Percentiles rank a stretch among this genome's conserved stretches.
phyloP scores from a whole-genome alignment of 129 eudicot genomes.

The Helichrysum umbraculigerum region DNA sequence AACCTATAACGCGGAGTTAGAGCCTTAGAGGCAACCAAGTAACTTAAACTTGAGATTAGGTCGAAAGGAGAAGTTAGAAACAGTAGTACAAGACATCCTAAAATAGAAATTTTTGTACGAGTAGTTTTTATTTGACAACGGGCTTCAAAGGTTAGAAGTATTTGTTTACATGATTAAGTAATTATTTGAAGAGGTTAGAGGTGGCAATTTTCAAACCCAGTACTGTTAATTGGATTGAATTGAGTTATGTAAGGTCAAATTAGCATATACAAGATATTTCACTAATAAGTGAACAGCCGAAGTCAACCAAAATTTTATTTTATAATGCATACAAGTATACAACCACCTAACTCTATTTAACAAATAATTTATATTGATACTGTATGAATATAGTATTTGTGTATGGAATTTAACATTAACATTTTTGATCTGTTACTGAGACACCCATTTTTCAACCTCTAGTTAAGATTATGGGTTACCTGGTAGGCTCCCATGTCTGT shows the following conservation, averaged over 20 bases:
- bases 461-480: slow-evolving; percentile 39
- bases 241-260: neutral
- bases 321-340: slow-evolving; percentile 16
- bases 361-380: neutral
- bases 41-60: neutral
- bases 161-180: neutral
- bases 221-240: neutral
- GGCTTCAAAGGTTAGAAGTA: neutral
- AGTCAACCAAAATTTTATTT: neutral
- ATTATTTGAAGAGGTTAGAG: neutral
- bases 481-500: slow-evolving; percentile 99
- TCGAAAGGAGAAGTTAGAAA: too few species aligned
- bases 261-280: neutral
- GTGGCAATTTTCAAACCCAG: neutral
- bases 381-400: neutral
- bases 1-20: slow-evolving; percentile 3
- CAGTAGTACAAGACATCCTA: neutral
- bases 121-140: neutral
- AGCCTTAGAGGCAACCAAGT: slow-evolving; percentile 5
- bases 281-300: neutral
- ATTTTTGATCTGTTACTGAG: neutral
- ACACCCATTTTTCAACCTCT: neutral
- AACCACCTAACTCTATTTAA: neutral
- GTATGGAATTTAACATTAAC: neutral
- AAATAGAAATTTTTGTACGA: neutral